Evolutionary conservation across 23 red algal genomes (phyloP), one percentile per base, ranked within the genome.

Genomic region (Agarophyton chilense): DNA sequence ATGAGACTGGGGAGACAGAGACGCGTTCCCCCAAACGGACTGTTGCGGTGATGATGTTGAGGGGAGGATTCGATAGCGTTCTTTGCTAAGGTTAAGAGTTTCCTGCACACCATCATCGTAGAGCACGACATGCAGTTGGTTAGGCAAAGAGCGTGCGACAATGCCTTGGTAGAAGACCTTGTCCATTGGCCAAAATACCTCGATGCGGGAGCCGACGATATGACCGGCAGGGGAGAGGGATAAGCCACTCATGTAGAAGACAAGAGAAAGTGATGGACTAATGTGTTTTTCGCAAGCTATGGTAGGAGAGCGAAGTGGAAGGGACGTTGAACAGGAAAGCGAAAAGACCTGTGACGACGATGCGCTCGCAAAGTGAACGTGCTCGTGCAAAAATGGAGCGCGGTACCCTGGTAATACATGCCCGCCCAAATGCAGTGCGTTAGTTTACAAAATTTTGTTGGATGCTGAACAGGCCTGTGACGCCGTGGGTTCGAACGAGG

Each of bases 161-260:
- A 56, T 41, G 12, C 78, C 78, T 7, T 36, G 17, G 53, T 82
- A 82, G 54, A 82, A 82, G 22, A 49, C 41, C 12, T 63, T 46
- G 56, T 65, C 61, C 10, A 60, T 36, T 17, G 78, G 78, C 78
- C 78, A 82, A 29, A 25, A 82, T 16, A 82, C 78, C 54, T 61
- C 56, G 16, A 82, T 63, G 19, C 51, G 51, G 33, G 39, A 24
- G 57, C 78, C 78, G 36, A 82, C 68, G 1, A 39, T 3, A 10
- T 24, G 29, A 1, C 21, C 12, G 68, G 43, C 10, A 3, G 14
- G n/a, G 14, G 41, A 9, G 5, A 34, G 26, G 36, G 68, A 7
- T 25, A 39, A 47, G 16, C 25, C 4, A 12, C 31, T 33, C 60
- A 65, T 65, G 29, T 36, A 33, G 31, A 11, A 36, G 60, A 17